Base-by-base conservation (phyloP, 2,329 filamentous ascomycete genomes). In the Rhynchosporium secalis region DNA sequence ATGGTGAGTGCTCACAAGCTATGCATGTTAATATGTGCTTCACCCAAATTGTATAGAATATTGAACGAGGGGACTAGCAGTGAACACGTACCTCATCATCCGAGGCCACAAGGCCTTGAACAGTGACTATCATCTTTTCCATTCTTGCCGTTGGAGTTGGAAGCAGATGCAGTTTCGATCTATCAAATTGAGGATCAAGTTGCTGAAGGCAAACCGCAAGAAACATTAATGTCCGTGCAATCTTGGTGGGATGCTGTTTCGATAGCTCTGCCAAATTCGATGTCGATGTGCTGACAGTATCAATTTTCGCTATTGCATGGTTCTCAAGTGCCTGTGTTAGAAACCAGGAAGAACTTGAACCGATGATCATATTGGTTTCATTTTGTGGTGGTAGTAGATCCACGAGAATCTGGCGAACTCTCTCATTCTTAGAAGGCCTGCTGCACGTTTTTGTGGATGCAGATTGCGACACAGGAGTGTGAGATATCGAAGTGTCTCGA, bases 1-100 rank as follows among this genome's bases (percentile, higher is more conserved):
- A 68, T 86, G 82, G 1, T 80, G 68, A 3, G 78, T 81, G 29
- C 71, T 73, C 0, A 79, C 67, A 0, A 85, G 69, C 2, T 36
- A 10, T 36, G 9, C 33, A 36, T 10, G 33, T 36, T 36, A 36
- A 36, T 36, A 36, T 36, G 33, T 36, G 33, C 33, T 10, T 36
- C 6, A 6, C 6, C 33, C 33, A 36, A 36, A 36, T 20, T 20
- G 20, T 20, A 20, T 20, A 20, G 20, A 20, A 20, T 20, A 1
- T 20, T 20, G 20, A 20, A 20, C 20, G 20, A 20, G 20, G 20
- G 20, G 20, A 20, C 9, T 6, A 36, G 33, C 33, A 6, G 33
- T 10, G 33, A 36, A 5, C 33, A 36, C 33, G 33, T 36, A 36
- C 33, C 33, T 78, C 77, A 56, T 83, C 78, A 31, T 83, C 77